These are phyloP conservation scores for Lepiota venenata DNA, from an alignment of 768 basidiomycete genomes.

Conservation along the genomic window DNA sequence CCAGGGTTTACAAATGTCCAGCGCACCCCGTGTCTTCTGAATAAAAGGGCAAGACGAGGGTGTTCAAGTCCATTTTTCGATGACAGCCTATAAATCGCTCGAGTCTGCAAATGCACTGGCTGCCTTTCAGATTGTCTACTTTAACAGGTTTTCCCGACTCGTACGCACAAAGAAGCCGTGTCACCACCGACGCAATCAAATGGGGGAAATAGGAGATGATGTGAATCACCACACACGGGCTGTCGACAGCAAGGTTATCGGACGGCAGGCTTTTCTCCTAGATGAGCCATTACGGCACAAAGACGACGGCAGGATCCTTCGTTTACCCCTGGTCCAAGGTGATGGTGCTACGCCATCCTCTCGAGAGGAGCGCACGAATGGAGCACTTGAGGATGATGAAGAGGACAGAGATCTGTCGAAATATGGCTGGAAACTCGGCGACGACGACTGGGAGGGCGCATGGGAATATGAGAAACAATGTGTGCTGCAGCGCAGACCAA, in stretches of 20 bases:
- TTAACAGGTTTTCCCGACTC: not conserved
- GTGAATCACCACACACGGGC: not conserved
- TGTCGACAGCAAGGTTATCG: conserved; percentile 8
- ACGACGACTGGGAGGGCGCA: not conserved
- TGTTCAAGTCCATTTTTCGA: not conserved
- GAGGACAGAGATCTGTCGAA: not conserved
- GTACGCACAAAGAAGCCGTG: not conserved
- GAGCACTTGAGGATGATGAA: not conserved
- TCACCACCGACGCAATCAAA: not conserved
- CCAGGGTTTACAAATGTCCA: not conserved
- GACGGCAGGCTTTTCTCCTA: conserved; percentile 10
- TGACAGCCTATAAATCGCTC: not conserved
- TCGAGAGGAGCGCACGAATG: not conserved
- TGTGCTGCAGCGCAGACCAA: not conserved
- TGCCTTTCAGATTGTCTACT: conserved; percentile 12
- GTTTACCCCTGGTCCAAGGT: conserved; percentile 1
- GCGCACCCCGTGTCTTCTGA: not conserved
- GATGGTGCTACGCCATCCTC: not conserved
- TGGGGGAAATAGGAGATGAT: conserved; percentile 2
- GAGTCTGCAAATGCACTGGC: conserved; percentile 17
- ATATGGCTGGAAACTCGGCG: not conserved
- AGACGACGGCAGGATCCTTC: conserved; percentile 2
- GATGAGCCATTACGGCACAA: conserved; percentile 8
- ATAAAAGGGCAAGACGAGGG: conserved; percentile 1
- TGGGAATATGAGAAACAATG: not conserved